Conservation (phyloP, 345 rosid genomes). For the Corchorus olitorius region DNA sequence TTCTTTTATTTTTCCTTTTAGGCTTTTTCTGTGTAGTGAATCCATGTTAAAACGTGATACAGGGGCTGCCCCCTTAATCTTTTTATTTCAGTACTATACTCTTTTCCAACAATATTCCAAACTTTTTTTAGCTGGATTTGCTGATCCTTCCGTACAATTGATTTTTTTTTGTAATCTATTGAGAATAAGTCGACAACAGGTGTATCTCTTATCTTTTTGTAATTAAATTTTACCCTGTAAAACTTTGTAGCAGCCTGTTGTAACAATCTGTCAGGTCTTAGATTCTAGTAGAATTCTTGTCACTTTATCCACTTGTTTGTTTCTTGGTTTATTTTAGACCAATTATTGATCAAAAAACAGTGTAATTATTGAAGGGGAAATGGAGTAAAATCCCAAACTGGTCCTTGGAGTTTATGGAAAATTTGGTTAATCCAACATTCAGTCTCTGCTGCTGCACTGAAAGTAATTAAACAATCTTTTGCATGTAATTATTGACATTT, state of each 20-base stretch:
- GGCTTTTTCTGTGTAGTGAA: constrained; percentile 7
- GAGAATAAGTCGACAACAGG: not conserved
- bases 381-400: not conserved
- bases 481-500: constrained; percentile 7
- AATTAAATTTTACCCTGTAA: not conserved
- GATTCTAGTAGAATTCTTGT: not conserved
- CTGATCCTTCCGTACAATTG: constrained; percentile 17
- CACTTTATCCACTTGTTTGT: not conserved
- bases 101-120: constrained; percentile 24
- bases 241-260: not conserved
- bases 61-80: constrained; percentile 8
- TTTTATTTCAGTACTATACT: constrained; percentile 20
- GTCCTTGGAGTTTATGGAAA: not conserved
- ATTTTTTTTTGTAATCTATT: not conserved
- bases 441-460: not conserved
- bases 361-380: not conserved
- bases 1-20: not conserved
- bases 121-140: constrained; percentile 20
- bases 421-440: not conserved
- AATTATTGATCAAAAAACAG: not conserved
- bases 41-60: constrained; percentile 11
- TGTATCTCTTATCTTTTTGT: not conserved
- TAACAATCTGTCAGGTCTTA: not conserved
- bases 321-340: not conserved
- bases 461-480: not conserved